Conservation (phyloP, 192 early-diverging fungal genomes). For the Gryganskiella cystojenkinii region DNA sequence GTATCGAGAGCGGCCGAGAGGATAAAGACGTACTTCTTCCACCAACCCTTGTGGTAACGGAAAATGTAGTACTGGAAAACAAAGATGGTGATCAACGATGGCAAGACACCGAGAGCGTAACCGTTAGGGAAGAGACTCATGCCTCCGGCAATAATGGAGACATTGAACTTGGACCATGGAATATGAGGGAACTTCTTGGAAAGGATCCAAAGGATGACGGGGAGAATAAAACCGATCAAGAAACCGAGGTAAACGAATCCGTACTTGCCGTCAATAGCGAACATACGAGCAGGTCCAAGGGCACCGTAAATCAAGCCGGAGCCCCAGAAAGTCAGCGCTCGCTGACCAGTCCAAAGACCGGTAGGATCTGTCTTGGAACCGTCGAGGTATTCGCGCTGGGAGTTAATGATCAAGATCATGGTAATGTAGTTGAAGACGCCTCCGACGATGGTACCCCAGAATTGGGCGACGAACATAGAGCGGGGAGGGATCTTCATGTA, state of each 20-base stretch:
- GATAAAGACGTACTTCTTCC: constrained; percentile 75
- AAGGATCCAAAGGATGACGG: constrained; percentile 62
- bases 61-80: constrained; percentile 61
- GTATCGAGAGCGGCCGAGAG: constrained; percentile 72
- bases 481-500: constrained; percentile 80
- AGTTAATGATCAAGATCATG: constrained; percentile 31
- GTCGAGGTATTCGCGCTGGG: constrained; percentile 21
- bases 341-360: constrained; percentile 57
- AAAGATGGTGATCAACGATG: constrained; percentile 29
- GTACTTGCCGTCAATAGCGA: constrained; percentile 50
- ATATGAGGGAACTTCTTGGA: constrained; percentile 60
- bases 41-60: constrained; percentile 59
- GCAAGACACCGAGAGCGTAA: constrained; percentile 51
- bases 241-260: constrained; percentile 46
- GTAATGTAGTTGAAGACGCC: constrained; percentile 53
- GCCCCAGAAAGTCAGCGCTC: constrained; percentile 63
- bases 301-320: constrained; percentile 76
- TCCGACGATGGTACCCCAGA: constrained; percentile 62
- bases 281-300: constrained; percentile 73
- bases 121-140: constrained; percentile 62
- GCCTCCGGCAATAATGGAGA: constrained; percentile 62
- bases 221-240: constrained; percentile 60
- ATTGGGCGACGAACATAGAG: constrained; percentile 67
- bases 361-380: constrained; percentile 51
- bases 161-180: constrained; percentile 54